Percentiles rank a stretch among this genome's conserved stretches.
Evolutionary conservation across 306 rosid species (phyloP).

Genomic region (Adenanthera pavonina): DNA sequence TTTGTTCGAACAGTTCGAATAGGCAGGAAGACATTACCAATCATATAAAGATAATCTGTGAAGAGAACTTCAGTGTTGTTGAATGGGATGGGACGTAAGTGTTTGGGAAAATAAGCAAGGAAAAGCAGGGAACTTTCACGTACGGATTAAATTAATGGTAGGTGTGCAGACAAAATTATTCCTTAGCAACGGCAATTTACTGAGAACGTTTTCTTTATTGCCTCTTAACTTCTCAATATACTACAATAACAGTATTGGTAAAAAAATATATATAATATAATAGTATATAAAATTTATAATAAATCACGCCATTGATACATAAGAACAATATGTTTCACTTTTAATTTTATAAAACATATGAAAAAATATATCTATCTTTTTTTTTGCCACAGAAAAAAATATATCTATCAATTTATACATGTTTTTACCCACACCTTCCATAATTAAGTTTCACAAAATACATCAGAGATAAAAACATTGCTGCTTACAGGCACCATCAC

Average conservation of each 20-base stretch:
- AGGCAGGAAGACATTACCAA: background rate
- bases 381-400: too few relatives aligned
- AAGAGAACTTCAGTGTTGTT: background rate
- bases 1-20: background rate
- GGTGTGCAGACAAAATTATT: background rate
- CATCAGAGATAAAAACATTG: background rate
- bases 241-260: too few relatives aligned
- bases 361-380: too few relatives aligned
- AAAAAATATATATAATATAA: too few relatives aligned
- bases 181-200: background rate
- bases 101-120: background rate
- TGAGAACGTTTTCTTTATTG: background rate
- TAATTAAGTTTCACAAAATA: background rate
- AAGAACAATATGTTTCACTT: too few relatives aligned
- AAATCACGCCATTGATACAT: too few relatives aligned
- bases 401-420: background rate
- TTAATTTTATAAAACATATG: too few relatives aligned
- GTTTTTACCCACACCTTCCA: background rate
- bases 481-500: background rate
- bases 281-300: too few relatives aligned
- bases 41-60: background rate
- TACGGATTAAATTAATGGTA: background rate
- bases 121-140: background rate
- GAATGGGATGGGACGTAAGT: slow-evolving; percentile 8
- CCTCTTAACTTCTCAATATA: too few relatives aligned